Evolutionary conservation across 257 asterid species (phyloP).

Genomic region (Avicennia marina): DNA sequence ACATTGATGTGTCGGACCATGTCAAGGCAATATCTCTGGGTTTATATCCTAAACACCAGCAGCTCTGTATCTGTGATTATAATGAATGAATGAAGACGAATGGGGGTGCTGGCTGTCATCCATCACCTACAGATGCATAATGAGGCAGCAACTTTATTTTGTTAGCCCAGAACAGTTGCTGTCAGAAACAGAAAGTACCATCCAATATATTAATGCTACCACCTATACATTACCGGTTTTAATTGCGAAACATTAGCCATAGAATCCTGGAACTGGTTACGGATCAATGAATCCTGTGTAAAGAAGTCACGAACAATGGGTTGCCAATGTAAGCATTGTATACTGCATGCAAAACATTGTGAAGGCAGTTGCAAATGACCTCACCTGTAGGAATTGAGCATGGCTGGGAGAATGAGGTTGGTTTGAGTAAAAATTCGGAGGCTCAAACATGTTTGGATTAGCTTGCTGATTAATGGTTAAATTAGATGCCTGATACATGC

Average conservation of each 20-base stretch:
- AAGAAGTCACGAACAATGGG: slow-evolving; percentile 7
- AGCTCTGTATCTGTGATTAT: slow-evolving; percentile 47
- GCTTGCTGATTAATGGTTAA: slow-evolving; percentile 38
- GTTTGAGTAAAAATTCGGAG: slow-evolving; percentile 37
- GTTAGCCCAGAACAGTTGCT: slow-evolving; percentile 12
- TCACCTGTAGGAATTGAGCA: slow-evolving; percentile 49
- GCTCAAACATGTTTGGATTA: slow-evolving; percentile 46
- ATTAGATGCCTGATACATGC: slow-evolving; percentile 45
- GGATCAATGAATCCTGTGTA: slow-evolving; percentile 44
- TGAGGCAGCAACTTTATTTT: slow-evolving; percentile 17
- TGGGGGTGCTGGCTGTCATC: slow-evolving; percentile 40
- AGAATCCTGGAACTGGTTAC: slow-evolving; percentile 48
- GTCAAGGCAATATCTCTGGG: slow-evolving; percentile 11
- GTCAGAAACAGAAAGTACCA: neutral
- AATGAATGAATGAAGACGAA: slow-evolving; percentile 47
- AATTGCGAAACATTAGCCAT: slow-evolving; percentile 39
- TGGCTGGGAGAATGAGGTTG: slow-evolving; percentile 49
- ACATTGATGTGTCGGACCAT: neutral
- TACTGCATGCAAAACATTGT: neutral
- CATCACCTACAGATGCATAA: slow-evolving; percentile 41
- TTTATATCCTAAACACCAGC: slow-evolving; percentile 33
- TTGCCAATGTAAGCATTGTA: neutral
- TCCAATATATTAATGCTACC: neutral
- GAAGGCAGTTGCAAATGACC: slow-evolving; percentile 18
- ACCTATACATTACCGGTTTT: slow-evolving; percentile 41